Evolutionary conservation across 2,329 filamentous ascomycete genomes (phyloP), one percentile per base, ranked within the genome.

Genomic region (Lecanosticta acicola): DNA sequence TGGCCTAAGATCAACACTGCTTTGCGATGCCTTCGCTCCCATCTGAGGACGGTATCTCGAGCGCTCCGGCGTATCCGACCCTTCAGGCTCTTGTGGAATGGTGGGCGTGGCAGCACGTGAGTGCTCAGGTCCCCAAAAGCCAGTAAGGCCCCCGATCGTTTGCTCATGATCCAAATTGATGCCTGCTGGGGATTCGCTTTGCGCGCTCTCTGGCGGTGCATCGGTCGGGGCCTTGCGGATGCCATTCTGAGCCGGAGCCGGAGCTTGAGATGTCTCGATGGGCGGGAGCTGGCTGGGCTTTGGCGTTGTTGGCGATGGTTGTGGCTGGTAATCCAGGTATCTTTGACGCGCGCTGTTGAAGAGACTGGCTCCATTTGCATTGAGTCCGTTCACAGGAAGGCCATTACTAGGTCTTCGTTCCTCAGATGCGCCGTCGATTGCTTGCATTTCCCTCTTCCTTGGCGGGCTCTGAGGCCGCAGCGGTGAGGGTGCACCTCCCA

Each of bases 1-100:
- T 2, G 62, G 63, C 16, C 59, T 53, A 4, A 66, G 49, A 32
- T 63, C 61, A 16, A 55, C 41, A 41, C 50, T 57, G 20, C 35
- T 48, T 20, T 54, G 39, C 3, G 50, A 57, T 14, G 45, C 43
- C 32, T 46, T 49, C 7, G 39, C 41, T 11, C 51, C 54, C n/a
- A 54, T 43, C 14, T 44, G 50, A 14, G 51, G 54, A 35, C 58
- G 51, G 26, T 49, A 46, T 13, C 42, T 52, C 21, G 54, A 56
- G 39, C 58, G 47, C 29, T 60, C 55, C 8, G 59, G 58, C 13
- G 60, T 60, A 8, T 41, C 41, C 24, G 56, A 53, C 9, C 47
- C 46, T 7, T 44, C 26, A 16, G 52, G 42, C 17, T 58, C 50
- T 11, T 49, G 24, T n/a, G 48, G 35, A 14, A 45, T 41, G 19